Evolutionary conservation across 2,329 filamentous ascomycete species (phyloP), one percentile per base, ranked within the genome.

Genomic region (Trichophyton benhamiae): DNA sequence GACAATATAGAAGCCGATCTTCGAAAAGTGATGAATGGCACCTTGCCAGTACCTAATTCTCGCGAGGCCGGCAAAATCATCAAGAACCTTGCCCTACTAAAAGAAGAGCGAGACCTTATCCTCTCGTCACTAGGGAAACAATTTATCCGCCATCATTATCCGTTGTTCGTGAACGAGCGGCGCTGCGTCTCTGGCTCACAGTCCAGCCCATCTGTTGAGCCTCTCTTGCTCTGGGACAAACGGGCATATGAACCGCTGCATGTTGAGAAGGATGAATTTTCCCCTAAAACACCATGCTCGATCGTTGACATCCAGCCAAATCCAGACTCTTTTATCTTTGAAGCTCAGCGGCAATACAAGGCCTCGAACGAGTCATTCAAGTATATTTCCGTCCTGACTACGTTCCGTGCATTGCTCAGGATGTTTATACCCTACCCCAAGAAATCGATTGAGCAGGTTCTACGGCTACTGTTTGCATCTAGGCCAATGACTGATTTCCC

Each of bases 231-330:
- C 27, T 91, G 86, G 83, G 89, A 95, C 71, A 79, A 81, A 1
- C 84, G 91, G 15, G 74, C 77, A 1, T 84, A 83, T 67, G 89
- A 95, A 67, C 87, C 89, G 0, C 76, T 96, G 15, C 72, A 76
- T 25, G 80, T 83, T 2, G 63, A 76, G 3, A 59, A 72, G 0
- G 68, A 80, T 0, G 91, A 95, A 65, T 86, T 89, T 67, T 89
- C 80, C 70, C 89, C 89, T 1, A 76, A 80, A 3, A 65, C 66
- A 17, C 66, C 74, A 5, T 68, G 71, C 5, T 68, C 71, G 0
- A 63, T 75, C 11, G 60, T 74, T 8, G 73, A 73, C 63, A 72
- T 75, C 57, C 71, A 72, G 62, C 64, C 71, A 2, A 65, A 74
- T 58, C 46, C 67, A 17, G 66, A 71, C 36, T 66, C 69, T 6